A percentile compares a stretch with the other conserved stretches of the same genome.
Conservation (phyloP, 2,329 filamentous ascomycete genomes). For the Penicillium sp. region DNA sequence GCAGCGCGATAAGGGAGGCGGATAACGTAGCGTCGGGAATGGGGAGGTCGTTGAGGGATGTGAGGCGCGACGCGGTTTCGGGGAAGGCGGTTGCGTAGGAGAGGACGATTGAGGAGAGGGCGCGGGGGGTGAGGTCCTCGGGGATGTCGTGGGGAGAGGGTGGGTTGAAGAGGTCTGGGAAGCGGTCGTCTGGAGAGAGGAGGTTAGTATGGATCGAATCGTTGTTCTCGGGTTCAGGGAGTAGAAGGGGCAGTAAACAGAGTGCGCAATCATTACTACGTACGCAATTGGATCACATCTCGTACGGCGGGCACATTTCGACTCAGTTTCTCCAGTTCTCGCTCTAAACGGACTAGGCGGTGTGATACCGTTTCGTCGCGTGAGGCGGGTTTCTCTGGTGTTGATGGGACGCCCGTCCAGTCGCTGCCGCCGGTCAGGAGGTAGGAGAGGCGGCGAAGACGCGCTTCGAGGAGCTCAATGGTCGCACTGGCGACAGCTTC, state of each 20-base stretch:
- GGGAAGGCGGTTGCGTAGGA: conserved; percentile 50
- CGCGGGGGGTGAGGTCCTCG: conserved; percentile 38
- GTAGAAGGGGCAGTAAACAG: neutral
- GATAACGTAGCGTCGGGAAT: conserved; percentile 48
- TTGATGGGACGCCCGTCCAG: conserved; percentile 43
- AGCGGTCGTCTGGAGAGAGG: conserved; percentile 38
- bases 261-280: conserved; percentile 2
- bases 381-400: conserved; percentile 36
- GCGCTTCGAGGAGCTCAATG: conserved; percentile 48
- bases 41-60: conserved; percentile 51
- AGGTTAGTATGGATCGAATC: neutral
- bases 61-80: conserved; percentile 50
- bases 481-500: conserved; percentile 42
- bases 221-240: neutral
- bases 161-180: conserved; percentile 46
- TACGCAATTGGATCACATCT: conserved; percentile 48
- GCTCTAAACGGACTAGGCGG: conserved; percentile 42
- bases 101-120: conserved; percentile 46
- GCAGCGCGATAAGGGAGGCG: conserved; percentile 44
- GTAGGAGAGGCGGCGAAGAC: conserved; percentile 48
- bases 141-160: conserved; percentile 37
- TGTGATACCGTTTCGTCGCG: conserved; percentile 44
- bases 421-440: conserved; percentile 46
- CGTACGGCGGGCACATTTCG: conserved; percentile 41
- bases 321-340: conserved; percentile 41